Evolutionary conservation across 2,329 filamentous ascomycete genomes (phyloP), one percentile per base, ranked within the genome.

Genomic region (Fusarium subglutinans): DNA sequence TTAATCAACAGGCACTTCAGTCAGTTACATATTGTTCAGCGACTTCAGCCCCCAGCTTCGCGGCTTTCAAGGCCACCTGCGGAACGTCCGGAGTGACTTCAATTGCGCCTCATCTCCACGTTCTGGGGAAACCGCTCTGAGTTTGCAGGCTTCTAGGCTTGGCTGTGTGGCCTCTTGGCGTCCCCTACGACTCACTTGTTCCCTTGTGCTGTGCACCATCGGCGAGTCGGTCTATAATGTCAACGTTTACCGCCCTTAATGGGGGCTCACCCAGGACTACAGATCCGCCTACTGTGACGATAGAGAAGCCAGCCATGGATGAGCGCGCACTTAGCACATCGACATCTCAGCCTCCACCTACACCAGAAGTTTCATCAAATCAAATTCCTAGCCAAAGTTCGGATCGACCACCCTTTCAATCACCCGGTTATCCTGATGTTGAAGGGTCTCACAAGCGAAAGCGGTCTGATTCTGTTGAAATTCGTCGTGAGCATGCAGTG

Each of bases 361-460:
- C 77, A 24, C 71, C 77, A 61, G 79, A 81, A 44, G 71, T 77
- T 35, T 60, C 78, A 47, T 64, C 77, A 26, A 81, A 75, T 57
- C 82, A 82, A 58, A 86, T 86, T 83, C 79, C 84, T 37, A 79
- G 77, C 9, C 80, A 84, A 26, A 82, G 79, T 51, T 76, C 80
- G 45, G 87, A 89, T 8, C 81, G 85, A 60, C 78, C 83, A 41
- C 77, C 83, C 22, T 84, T 85, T 70, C 82, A 83, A 57, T 78
- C 84, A 4, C 75, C 83, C 50, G 73, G 73, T 43, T 85, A 86
- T 75, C 74, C 85, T 11, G 84, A 87, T 38, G 78, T 80, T n/a
- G 88, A 91, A 41, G 79, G 77, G 22, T 83, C 87, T 24, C 87
- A 90, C 76, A 92, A 92, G 82, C 89, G 90, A 77, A 96, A 94